Base-by-base conservation (phyloP, 371 early-diverging fungal species). In the Coemansia sp. region DNA sequence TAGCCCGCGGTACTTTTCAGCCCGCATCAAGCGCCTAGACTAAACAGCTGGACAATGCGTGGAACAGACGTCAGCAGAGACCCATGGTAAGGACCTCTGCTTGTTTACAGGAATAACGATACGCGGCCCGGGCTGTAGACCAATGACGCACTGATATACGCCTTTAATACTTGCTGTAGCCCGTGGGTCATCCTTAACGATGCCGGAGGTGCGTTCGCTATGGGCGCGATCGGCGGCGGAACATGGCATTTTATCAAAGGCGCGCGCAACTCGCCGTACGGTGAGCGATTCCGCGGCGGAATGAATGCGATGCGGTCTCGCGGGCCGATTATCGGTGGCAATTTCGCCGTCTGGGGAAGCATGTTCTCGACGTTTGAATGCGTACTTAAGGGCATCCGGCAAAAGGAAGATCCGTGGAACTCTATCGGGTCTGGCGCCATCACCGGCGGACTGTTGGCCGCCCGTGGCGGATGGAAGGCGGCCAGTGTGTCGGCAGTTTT, bases 321-420 rank as follows among this genome's bases (percentile, higher is more conserved):
- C 55, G 95, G 95, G 2, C 99, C 99, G 39, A 91, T 95, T 39
- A 79, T 93, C 40, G 97, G 94, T 54, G 98, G 95, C 45, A 95
- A 96, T 84, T 98, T 98, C 82, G 98, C 97, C 7, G 96, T 94
- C 14, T 98, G 99, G 99, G 95, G 95, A 76, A 95, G 95, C 60
- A 84, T 97, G 61, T 98, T 97, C 79, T 91, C 91, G 58, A 89
- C 98, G 12, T 94, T 93, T 65, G 99, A 98, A 77, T 98, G 99
- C 81, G 88, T 86, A 52, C 80, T 98, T 54, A 93, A 90, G 71
- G 88, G 89, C 62, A 79, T 94, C 52, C 84, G 98, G 77, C 91
- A 91, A 70, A 97, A 95, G 86, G 97, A 98, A 74, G 98, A 98
- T 83, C 88, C 92, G 55, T 97, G 94, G 96, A 96, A 95, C 78